Base-by-base conservation (phyloP, 164 flowering plant species). In the Protea cynaroides region DNA sequence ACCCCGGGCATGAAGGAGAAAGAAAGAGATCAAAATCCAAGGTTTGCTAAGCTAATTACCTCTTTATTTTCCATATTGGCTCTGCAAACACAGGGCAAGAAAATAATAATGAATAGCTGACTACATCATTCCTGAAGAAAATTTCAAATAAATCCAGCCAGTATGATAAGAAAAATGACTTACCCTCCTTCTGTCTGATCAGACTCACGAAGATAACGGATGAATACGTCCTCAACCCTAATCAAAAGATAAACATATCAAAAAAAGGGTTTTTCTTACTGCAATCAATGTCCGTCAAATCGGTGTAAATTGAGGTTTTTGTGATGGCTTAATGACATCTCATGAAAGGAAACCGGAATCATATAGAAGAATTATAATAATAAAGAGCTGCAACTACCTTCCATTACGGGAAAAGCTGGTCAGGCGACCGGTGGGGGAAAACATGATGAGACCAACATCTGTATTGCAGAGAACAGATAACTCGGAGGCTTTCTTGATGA, bases 151-250 rank as follows among this genome's bases (percentile, higher is more conserved):
- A 21, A 21, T n/a, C 10, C 2, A n/a, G 19, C 9, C 22, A 18
- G n/a, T 51, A 9, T 18, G 55, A 4, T 51, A 51, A 51, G n/a
- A 19, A 51, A 1, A 19, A 69, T 40, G 46, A 40, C 46, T 9
- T 40, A 40, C 46, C 1, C 69, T 61, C 62, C 65, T 72, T 25
- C 44, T 25, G 44, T 22, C 18, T 43, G 65, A 44, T 55, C 62
- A 59, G 69, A 58, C 22, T 25, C 49, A 14, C 47, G 50, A 8
- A 72, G 9, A 22, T 54, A 72, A 10, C 65, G 75, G 5, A 72
- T 65, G 40, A 72, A 68, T 51, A 72, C 47, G 68, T 68, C 68
- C 65, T 72, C 75, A 59, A 68, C 29, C 65, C 72, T 72, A 10
- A 14, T 15, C 36, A 18, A 47, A n/a, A 17, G 12, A 22, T 38